Percentiles rank a stretch among this genome's conserved stretches.
These are phyloP conservation scores for Aspergillus sp. DNA, from an alignment of 2,329 filamentous ascomycete genomes.

Conservation along the genomic window DNA sequence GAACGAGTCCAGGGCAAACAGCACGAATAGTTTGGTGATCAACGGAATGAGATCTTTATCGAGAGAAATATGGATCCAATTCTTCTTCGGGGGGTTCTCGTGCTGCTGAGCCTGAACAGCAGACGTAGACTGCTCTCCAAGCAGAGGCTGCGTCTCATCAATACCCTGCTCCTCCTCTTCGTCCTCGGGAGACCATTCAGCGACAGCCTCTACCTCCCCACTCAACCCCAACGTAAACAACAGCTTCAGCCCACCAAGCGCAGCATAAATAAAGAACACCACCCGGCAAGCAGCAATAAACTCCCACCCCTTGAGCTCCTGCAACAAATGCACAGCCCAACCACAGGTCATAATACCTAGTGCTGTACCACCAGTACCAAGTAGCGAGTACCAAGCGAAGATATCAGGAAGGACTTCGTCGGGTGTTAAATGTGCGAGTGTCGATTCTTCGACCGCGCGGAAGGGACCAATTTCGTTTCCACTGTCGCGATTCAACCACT, in stretches of 20 bases:
- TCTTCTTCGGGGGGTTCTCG: slow-evolving; percentile 16
- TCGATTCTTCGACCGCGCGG: slow-evolving; percentile 59
- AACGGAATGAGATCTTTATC: slow-evolving; percentile 39
- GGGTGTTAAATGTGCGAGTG: slow-evolving; percentile 54
- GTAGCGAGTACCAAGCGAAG: slow-evolving; percentile 55
- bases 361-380: slow-evolving; percentile 54
- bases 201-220: slow-evolving; percentile 39
- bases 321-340: slow-evolving; percentile 51
- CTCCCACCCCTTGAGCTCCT: slow-evolving; percentile 37
- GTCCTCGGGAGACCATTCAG: slow-evolving; percentile 10
- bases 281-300: slow-evolving; percentile 46
- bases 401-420: slow-evolving; percentile 53
- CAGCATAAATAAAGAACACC: slow-evolving; percentile 54
- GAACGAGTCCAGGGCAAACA: slow-evolving; percentile 64
- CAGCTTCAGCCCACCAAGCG: slow-evolving; percentile 53
- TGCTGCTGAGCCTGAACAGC: slow-evolving; percentile 1
- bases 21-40: slow-evolving; percentile 51
- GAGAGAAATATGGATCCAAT: slow-evolving; percentile 50
- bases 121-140: slow-evolving; percentile 11
- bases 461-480: slow-evolving; percentile 64
- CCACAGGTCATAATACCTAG: slow-evolving; percentile 55
- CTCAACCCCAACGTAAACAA: slow-evolving; percentile 47
- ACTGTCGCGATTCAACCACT: slow-evolving; percentile 12
- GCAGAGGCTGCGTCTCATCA: slow-evolving; percentile 32
- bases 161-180: slow-evolving; percentile 10